Percentiles rank a stretch among this genome's conserved stretches.
Conservation (phyloP, 257 asterid genomes). For the Rauvolfia tetraphylla region DNA sequence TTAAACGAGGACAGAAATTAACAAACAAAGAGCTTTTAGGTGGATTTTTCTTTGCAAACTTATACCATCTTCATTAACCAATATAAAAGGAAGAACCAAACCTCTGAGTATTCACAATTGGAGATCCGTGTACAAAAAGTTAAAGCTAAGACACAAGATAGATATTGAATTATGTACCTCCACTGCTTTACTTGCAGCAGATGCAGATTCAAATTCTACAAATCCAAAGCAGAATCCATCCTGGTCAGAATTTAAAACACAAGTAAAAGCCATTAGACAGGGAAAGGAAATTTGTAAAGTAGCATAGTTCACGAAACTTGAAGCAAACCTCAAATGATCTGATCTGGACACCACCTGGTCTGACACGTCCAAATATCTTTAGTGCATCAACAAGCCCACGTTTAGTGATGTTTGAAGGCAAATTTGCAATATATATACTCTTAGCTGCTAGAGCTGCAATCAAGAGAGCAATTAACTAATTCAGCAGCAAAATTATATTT, state of each 20-base stretch:
- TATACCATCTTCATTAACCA: background rate
- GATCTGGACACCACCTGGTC: conserved; percentile 38
- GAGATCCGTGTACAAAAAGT: background rate
- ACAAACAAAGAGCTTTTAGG: background rate
- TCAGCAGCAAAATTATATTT: background rate
- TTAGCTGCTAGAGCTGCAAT: conserved; percentile 24
- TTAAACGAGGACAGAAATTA: background rate
- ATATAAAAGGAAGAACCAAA: background rate
- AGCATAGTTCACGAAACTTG: background rate
- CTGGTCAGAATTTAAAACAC: conserved; percentile 22
- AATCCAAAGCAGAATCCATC: conserved; percentile 72
- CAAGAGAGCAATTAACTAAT: background rate
- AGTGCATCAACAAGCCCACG: conserved; percentile 36
- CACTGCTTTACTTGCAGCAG: conserved; percentile 56
- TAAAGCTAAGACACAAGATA: background rate
- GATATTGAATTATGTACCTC: conserved; percentile 30
- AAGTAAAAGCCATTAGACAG: conserved; percentile 3
- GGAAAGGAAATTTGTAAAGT: background rate
- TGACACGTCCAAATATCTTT: conserved; percentile 51
- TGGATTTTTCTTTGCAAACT: background rate
- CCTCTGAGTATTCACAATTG: background rate
- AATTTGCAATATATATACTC: conserved; percentile 46
- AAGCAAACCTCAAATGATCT: conserved; percentile 37
- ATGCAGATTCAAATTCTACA: conserved; percentile 59
- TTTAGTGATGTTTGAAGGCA: conserved; percentile 42